Percentiles rank a stretch among this genome's conserved stretches.
These are phyloP conservation scores for Ogataea hybrid DNA, from an alignment of 1,139 yeast species.

Conservation along the genomic window DNA sequence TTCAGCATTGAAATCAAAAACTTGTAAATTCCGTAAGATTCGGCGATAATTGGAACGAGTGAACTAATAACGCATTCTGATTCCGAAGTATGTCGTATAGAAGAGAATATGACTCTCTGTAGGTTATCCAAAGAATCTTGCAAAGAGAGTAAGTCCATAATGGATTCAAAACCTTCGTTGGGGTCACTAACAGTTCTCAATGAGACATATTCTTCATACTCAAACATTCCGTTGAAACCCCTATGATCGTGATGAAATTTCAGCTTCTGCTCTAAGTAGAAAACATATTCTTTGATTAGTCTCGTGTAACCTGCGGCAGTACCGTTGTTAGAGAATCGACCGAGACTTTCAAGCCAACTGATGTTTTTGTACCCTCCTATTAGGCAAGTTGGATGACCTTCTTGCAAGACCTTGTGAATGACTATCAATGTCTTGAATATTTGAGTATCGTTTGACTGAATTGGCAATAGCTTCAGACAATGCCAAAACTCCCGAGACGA, in stretches of 20 bases:
- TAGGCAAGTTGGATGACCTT: constrained; percentile 87
- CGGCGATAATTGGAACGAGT: constrained; percentile 88
- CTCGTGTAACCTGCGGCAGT: constrained; percentile 58
- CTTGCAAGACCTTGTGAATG: constrained; percentile 92
- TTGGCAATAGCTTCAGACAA: constrained; percentile 74
- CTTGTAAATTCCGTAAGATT: constrained; percentile 89
- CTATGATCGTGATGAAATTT: constrained; percentile 83
- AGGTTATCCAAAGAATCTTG: constrained; percentile 84
- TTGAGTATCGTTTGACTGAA: constrained; percentile 79
- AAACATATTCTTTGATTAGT: constrained; percentile 75
- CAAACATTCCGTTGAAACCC: constrained; percentile 93
- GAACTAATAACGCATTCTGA: constrained; percentile 87
- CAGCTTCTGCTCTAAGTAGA: constrained; percentile 67
- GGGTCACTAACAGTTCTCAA: constrained; percentile 88
- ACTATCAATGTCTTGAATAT: constrained; percentile 85
- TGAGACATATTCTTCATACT: constrained; percentile 91
- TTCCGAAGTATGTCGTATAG: constrained; percentile 50
- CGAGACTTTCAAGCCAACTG: constrained; percentile 57
- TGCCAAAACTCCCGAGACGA: constrained; percentile 87
- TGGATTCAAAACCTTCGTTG: constrained; percentile 91
- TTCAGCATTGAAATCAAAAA: constrained; percentile 88
- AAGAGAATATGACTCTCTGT: constrained; percentile 74
- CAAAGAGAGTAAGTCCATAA: constrained; percentile 78
- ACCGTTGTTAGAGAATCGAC: constrained; percentile 38
- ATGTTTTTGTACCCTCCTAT: constrained; percentile 78